Percentiles rank a stretch among this genome's conserved stretches.
Conservation (phyloP, 2,329 filamentous ascomycete genomes). For the Ascochyta rabiei region DNA sequence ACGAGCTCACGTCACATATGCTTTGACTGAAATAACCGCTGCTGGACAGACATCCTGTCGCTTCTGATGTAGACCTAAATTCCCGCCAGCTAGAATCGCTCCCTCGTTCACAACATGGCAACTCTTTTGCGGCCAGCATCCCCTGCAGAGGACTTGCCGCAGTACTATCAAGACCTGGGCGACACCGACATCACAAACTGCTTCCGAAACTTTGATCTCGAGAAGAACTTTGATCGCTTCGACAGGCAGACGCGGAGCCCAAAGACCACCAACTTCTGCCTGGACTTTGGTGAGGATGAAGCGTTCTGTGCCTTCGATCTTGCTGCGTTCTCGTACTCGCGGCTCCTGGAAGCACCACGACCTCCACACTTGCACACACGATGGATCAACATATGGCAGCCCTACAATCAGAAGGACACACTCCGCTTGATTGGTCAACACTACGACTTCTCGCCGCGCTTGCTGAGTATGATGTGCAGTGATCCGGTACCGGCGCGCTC, state of each 20-base stretch:
- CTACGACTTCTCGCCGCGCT: slow-evolving; percentile 72
- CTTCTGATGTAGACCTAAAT: not conserved
- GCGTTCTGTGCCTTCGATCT: slow-evolving; percentile 65
- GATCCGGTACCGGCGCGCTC: slow-evolving; percentile 52
- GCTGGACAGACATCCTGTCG: not conserved
- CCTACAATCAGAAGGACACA: slow-evolving; percentile 62
- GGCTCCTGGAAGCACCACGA: slow-evolving; percentile 46
- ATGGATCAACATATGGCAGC: slow-evolving; percentile 80
- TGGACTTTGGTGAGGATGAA: slow-evolving; percentile 66
- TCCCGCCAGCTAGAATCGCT: not conserved
- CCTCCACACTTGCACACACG: slow-evolving; percentile 62
- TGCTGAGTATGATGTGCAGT: slow-evolving; percentile 68
- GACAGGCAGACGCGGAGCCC: slow-evolving; percentile 50
- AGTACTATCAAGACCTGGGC: slow-evolving; percentile 44
- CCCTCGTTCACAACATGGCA: slow-evolving; percentile 26
- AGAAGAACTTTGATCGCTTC: slow-evolving; percentile 54
- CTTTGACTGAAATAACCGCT: not conserved
- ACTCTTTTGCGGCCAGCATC: slow-evolving; percentile 35
- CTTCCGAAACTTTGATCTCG: slow-evolving; percentile 63
- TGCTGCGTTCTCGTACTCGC: slow-evolving; percentile 50
- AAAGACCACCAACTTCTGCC: slow-evolving; percentile 63
- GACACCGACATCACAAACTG: slow-evolving; percentile 42
- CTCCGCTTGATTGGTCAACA: slow-evolving; percentile 63
- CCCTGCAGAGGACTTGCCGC: slow-evolving; percentile 38
- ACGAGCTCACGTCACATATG: slow-evolving; percentile 41